phyloP scores from a whole-genome alignment of 2,329 filamentous ascomycete genomes.

The Venturia nashicola region DNA sequence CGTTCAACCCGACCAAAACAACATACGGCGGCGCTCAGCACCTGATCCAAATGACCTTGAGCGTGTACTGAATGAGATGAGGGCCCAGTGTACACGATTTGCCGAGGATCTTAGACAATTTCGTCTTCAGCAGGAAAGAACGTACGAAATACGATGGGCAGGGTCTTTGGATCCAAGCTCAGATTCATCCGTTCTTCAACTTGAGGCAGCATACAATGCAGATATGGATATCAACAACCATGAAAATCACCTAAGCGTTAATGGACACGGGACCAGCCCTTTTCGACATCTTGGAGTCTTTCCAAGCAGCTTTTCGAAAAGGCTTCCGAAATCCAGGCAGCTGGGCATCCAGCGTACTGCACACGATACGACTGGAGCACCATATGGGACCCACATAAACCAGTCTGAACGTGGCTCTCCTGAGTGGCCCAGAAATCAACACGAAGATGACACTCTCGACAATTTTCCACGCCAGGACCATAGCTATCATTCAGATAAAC shows the following conservation, averaged over 20 bases:
- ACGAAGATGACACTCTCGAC: background rate
- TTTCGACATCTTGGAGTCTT: background rate
- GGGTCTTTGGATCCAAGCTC: background rate
- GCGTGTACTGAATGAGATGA: background rate
- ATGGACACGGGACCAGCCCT: background rate
- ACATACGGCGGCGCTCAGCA: background rate
- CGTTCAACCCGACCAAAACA: background rate
- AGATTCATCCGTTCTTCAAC: background rate
- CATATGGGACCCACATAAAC: background rate
- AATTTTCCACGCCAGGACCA: background rate
- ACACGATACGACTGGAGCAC: background rate
- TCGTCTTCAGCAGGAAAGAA: background rate
- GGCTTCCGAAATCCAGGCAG: background rate
- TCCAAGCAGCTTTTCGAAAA: background rate
- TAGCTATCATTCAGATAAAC: background rate
- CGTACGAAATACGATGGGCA: background rate
- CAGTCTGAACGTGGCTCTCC: background rate
- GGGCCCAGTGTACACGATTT: background rate
- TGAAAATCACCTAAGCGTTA: background rate
- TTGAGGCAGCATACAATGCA: background rate
- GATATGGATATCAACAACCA: background rate
- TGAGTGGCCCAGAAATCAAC: background rate
- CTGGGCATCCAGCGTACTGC: background rate
- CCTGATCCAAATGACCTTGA: background rate
- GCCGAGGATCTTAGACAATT: background rate